Conservation (phyloP, 176 grass and related monocot species). For the Hyparrhenia diplandra region DNA sequence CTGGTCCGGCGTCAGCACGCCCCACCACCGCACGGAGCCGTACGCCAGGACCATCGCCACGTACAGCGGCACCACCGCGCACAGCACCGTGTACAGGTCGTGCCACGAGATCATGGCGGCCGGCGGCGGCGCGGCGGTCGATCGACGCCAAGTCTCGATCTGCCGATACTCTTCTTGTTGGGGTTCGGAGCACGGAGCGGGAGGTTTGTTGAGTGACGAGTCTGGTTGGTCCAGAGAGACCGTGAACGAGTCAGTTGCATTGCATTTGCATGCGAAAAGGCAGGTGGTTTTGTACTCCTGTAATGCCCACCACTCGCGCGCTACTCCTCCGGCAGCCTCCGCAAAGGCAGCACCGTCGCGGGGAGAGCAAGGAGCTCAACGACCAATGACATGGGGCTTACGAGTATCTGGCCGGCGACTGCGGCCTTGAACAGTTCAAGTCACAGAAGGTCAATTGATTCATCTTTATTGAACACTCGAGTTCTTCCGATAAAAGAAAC, state of each 20-base stretch:
- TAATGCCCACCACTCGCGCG: no score
- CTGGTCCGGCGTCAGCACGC: constrained; percentile 60
- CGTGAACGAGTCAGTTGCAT: not conserved
- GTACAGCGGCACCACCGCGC: constrained; percentile 67
- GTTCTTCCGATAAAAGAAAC: not conserved
- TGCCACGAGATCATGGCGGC: constrained; percentile 64
- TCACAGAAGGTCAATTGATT: no score
- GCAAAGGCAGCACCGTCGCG: no score
- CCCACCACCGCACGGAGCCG: constrained; percentile 69
- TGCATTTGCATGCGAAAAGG: not conserved
- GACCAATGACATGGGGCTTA: not conserved
- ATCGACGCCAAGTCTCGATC: not conserved
- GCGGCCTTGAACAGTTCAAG: no score
- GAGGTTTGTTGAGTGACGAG: not conserved
- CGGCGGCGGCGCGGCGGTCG: no score
- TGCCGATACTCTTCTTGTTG: not conserved
- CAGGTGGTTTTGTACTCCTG: not conserved
- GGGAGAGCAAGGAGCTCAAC: no score
- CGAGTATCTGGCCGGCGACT: not conserved
- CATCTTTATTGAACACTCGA: no score
- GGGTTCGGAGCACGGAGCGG: not conserved
- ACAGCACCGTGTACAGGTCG: constrained; percentile 66
- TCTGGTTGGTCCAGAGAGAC: not conserved
- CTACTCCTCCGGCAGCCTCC: no score
- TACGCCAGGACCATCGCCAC: constrained; percentile 73